These are phyloP conservation scores for Penicillium frequentans DNA, from an alignment of 2,329 filamentous ascomycete genomes.

Conservation along the genomic window DNA sequence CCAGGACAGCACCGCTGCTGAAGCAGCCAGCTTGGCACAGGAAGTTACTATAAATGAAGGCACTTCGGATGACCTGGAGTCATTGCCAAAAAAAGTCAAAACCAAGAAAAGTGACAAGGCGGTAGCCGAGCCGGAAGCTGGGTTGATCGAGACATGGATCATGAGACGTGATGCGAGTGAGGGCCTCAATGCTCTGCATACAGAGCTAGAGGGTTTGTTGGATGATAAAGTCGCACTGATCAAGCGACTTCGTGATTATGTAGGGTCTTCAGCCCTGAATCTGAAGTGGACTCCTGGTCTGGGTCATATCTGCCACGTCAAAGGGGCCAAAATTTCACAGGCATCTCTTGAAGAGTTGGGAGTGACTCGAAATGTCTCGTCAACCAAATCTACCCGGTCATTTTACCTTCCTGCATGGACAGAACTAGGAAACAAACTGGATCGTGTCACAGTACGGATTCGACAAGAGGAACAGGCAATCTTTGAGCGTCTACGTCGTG, in stretches of 20 bases:
- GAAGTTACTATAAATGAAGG: constrained; percentile 69
- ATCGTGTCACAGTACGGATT: constrained; percentile 75
- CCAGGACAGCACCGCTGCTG: constrained; percentile 69
- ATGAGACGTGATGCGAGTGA: constrained; percentile 67
- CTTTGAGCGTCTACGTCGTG: constrained; percentile 70
- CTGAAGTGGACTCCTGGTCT: constrained; percentile 84
- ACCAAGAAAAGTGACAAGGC: constrained; percentile 28
- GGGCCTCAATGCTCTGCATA: constrained; percentile 66
- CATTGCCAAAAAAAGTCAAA: constrained; percentile 55
- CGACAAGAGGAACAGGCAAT: constrained; percentile 80
- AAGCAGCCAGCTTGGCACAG: constrained; percentile 72
- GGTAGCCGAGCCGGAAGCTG: constrained; percentile 35
- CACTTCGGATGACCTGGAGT: constrained; percentile 54
- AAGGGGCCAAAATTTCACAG: constrained; percentile 67
- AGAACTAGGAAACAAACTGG: constrained; percentile 72
- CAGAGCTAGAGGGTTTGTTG: constrained; percentile 60
- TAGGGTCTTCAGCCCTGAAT: constrained; percentile 65
- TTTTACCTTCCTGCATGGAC: constrained; percentile 87
- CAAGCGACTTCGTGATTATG: constrained; percentile 59
- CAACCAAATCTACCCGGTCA: constrained; percentile 79
- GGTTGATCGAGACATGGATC: constrained; percentile 58
- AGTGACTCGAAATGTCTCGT: constrained; percentile 63
- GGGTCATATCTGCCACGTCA: constrained; percentile 88
- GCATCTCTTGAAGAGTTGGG: constrained; percentile 42
- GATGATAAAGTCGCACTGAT: constrained; percentile 62